Evolutionary conservation across 2,329 filamentous ascomycete species (phyloP), one percentile per base, ranked within the genome.

Genomic region (Stachybotrys chartarum): DNA sequence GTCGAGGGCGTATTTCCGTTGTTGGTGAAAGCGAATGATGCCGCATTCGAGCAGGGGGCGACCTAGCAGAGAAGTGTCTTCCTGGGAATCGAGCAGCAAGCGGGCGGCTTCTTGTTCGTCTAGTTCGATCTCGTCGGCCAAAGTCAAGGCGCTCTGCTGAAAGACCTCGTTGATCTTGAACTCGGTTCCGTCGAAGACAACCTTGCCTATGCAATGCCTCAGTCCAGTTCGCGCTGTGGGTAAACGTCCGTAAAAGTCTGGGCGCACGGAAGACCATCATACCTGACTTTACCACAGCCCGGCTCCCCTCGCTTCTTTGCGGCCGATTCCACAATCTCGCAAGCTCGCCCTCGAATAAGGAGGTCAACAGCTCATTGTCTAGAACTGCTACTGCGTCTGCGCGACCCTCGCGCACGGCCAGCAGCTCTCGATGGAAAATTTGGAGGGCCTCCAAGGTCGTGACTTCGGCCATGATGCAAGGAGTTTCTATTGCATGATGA

Each of bases 101-200:
- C 82, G 80, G 10, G 91, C 89, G 17, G 93, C 88, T 63, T 94
- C 84, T 56, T 96, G 69, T 72, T 99, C 95, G 72, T 99, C 92
- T 53, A 99, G 78, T 64, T 96, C 86, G 58, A 97, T 78, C 62
- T 91, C 90, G 70, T 97, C 92, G 55, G 93, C 89, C 44, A 99
- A 78, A 63, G 90, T 83, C 35, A 96, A 78, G 30, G 86, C 83
- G 62, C 87, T 85, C 70, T 96, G 87, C 66, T 93, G 85, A 72
- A 99, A 97, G 59, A 91, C 86, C 55, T 89, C 82, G 72, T 96
- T 97, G 74, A 99, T 78, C 24, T 80, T 76, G 70, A 91, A 97
- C 64, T 92, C 84, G 39, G 83, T 80, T 59, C 85, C 87, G 62
- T 83, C 82, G 56, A 96, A 74, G 39, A 77, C 83, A 62, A 97